These are phyloP conservation scores for Chytriomyces sp. DNA, from an alignment of 192 early-diverging fungal genomes.

Conservation along the genomic window DNA sequence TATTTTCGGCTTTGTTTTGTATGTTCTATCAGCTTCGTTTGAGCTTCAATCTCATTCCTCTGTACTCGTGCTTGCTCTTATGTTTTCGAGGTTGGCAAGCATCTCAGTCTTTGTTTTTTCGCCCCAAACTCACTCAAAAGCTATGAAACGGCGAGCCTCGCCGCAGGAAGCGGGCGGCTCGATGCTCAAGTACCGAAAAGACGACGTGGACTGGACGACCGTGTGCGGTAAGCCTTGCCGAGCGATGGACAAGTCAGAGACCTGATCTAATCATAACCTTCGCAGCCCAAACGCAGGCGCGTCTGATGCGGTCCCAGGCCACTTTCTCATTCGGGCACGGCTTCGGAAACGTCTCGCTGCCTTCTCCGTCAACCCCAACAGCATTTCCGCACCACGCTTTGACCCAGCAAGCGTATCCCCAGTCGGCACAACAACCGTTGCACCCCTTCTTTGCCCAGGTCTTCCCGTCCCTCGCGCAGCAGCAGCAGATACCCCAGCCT, in stretches of 20 bases:
- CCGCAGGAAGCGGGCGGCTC: not conserved
- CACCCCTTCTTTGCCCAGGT: not conserved
- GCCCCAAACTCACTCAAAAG: not conserved
- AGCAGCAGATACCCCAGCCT: not conserved
- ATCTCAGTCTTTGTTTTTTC: not conserved
- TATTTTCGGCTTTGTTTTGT: no score
- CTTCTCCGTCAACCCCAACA: not conserved
- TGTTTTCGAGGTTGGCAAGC: not conserved
- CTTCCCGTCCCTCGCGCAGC: not conserved
- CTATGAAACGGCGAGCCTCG: not conserved
- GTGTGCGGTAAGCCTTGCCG: conserved; percentile 1
- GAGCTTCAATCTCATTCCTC: no score
- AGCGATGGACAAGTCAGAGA: not conserved
- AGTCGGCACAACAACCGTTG: not conserved
- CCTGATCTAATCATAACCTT: not conserved
- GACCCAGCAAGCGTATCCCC: not conserved
- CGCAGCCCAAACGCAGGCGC: conserved; percentile 16
- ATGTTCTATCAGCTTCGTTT: no score
- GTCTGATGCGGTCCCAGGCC: conserved; percentile 3
- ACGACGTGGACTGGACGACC: conserved; percentile 20
- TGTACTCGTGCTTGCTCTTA: no score
- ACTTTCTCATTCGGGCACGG: conserved; percentile 9
- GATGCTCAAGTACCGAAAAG: conserved; percentile 18
- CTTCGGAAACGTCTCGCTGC: not conserved
- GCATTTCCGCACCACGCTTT: not conserved